phyloP scores from a whole-genome alignment of 169 alveolate species.

The Fabrea salina region DNA sequence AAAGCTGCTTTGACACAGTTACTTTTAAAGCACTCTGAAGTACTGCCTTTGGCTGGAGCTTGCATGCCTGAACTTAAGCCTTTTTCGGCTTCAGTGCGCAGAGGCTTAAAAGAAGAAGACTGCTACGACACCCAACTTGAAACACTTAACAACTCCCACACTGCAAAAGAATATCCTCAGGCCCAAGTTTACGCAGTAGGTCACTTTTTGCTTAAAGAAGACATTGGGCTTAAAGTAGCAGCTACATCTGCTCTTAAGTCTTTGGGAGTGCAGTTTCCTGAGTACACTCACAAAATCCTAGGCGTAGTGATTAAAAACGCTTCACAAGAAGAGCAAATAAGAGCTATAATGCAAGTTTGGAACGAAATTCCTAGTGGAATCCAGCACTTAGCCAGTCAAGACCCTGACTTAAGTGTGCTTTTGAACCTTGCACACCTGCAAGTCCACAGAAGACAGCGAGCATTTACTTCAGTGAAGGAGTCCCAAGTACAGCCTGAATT shows the following conservation, averaged over 20 bases:
- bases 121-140: slow-evolving; percentile 18
- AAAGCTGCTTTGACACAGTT: neutral
- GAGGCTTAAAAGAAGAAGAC: neutral
- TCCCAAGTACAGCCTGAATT: neutral
- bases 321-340: slow-evolving; percentile 13
- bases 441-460: slow-evolving; percentile 10
- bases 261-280: neutral
- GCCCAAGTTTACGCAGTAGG: neutral
- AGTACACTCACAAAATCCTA: neutral
- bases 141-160: neutral
- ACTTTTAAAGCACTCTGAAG: neutral
- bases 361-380: neutral
- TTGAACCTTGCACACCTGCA: slow-evolving; percentile 16
- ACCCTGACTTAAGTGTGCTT: neutral
- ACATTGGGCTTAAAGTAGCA: slow-evolving; percentile 6
- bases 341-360: slow-evolving; percentile 6
- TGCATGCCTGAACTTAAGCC: neutral
- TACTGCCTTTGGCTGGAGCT: neutral
- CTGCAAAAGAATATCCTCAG: neutral
- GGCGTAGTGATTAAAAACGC: neutral
- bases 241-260: neutral
- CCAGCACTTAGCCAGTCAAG: neutral
- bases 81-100: neutral
- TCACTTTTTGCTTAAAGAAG: neutral
- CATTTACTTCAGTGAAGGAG: neutral